Evolutionary conservation across 2,329 filamentous ascomycete genomes (phyloP).

Genomic region (Cryphonectria japonica): DNA sequence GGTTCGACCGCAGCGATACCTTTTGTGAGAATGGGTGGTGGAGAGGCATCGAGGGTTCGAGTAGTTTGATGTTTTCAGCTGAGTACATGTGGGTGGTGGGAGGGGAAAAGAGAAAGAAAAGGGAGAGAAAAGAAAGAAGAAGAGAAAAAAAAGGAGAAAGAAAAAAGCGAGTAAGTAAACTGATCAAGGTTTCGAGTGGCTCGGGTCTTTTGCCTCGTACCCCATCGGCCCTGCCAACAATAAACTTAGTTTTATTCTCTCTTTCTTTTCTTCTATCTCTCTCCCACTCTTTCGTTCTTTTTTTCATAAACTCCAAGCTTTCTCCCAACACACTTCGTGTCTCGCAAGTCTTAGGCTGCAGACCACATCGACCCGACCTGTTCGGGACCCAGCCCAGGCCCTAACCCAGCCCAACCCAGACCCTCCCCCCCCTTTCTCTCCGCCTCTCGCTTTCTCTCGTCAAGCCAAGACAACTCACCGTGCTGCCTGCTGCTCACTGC

Average conservation of each 20-base stretch:
- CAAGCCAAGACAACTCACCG: no score
- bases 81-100: background rate
- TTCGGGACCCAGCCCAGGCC: constrained; percentile 1
- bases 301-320: background rate
- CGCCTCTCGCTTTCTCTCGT: background rate
- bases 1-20: background rate
- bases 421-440: no score
- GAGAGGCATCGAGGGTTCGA: background rate
- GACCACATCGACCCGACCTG: constrained; percentile 3
- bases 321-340: background rate
- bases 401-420: background rate
- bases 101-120: background rate
- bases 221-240: background rate
- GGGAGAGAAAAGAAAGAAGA: background rate
- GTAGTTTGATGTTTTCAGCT: background rate
- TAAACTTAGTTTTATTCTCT: background rate
- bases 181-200: background rate
- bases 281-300: background rate
- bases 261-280: no score
- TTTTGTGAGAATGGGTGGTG: background rate
- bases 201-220: background rate
- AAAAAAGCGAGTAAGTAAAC: background rate
- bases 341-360: constrained; percentile 7
- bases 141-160: background rate
- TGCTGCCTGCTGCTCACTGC: background rate